These are phyloP conservation scores for Graphiopsis chlorocephala DNA, from an alignment of 2,329 filamentous ascomycete species.

Conservation along the genomic window DNA sequence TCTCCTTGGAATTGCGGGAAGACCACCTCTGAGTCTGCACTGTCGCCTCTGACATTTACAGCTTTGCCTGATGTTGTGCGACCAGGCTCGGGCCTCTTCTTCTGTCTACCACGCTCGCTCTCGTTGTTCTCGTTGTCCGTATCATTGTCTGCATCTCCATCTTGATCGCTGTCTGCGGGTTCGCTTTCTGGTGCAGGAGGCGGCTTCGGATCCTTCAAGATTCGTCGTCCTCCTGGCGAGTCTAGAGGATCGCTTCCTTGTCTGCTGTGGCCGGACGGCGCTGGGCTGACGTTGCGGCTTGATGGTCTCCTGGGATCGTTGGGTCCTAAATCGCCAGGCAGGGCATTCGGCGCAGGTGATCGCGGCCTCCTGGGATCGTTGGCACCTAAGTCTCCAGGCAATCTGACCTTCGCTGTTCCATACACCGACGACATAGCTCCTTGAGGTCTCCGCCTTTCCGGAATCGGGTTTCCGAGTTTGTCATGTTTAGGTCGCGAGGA, in stretches of 20 bases:
- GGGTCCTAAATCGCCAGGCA: conserved; percentile 34
- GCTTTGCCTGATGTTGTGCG: conserved; percentile 34
- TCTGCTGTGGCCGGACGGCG: conserved; percentile 23
- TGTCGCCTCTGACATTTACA: conserved; percentile 30
- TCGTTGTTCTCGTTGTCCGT: conserved; percentile 33
- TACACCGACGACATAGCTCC: conserved; percentile 33
- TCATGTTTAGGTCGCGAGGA: conserved; percentile 29
- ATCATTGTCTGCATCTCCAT: conserved; percentile 27
- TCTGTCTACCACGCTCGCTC: conserved; percentile 29
- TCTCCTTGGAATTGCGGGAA: conserved; percentile 16
- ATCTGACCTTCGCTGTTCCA: conserved; percentile 27
- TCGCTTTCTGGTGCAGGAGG: not conserved
- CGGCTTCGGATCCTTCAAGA: conserved; percentile 28
- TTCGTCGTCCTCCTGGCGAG: conserved; percentile 22
- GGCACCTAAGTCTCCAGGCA: conserved; percentile 38
- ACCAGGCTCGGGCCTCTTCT: conserved; percentile 35
- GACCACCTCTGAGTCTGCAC: conserved; percentile 31
- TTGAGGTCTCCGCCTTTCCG: conserved; percentile 23
- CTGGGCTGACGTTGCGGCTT: conserved; percentile 29
- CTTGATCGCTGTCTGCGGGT: conserved; percentile 21
- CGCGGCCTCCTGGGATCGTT: conserved; percentile 35
- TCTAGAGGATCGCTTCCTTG: conserved; percentile 23
- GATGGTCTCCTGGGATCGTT: conserved; percentile 22
- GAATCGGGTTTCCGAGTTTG: conserved; percentile 31
- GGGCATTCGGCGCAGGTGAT: conserved; percentile 28